Conservation (phyloP, 2,329 filamentous ascomycete genomes). For the Fusarium tuaranense region DNA sequence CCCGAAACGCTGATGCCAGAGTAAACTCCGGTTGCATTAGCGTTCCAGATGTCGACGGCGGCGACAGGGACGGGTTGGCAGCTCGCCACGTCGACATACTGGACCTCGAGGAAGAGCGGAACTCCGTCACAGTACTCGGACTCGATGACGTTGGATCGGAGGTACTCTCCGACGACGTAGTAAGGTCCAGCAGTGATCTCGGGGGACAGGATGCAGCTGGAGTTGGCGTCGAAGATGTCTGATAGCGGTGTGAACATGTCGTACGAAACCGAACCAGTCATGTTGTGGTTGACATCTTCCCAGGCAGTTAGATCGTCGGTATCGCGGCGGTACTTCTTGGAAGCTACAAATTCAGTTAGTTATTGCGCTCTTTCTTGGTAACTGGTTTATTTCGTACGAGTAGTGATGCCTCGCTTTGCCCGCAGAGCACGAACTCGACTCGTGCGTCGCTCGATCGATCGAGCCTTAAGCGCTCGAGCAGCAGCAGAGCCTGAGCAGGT, state of each 20-base stretch:
- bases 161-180: constrained; percentile 51
- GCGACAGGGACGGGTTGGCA: constrained; percentile 54
- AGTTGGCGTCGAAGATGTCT: constrained; percentile 18
- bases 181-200: constrained; percentile 18
- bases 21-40: constrained; percentile 60
- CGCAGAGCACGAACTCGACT: not conserved
- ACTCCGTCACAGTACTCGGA: constrained; percentile 51
- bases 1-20: constrained; percentile 52
- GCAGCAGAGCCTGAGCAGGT: not conserved
- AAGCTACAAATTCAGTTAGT: not conserved
- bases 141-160: constrained; percentile 56
- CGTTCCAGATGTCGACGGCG: constrained; percentile 59
- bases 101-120: constrained; percentile 55
- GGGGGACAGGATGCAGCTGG: constrained; percentile 20
- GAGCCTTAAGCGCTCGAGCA: not conserved
- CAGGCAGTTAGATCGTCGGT: constrained; percentile 12
- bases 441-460: not conserved
- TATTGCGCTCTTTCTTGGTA: not conserved
- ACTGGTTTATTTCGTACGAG: not conserved
- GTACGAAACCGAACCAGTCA: constrained; percentile 6
- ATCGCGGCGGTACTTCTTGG: constrained; percentile 26
- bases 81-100: constrained; percentile 56
- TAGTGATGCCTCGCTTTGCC: not conserved
- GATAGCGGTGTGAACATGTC: constrained; percentile 18
- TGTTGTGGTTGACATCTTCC: constrained; percentile 26